Percentiles rank a stretch among this genome's conserved stretches.
Conservation (phyloP, 2,329 filamentous ascomycete genomes). For the Stenocarpella maydis region DNA sequence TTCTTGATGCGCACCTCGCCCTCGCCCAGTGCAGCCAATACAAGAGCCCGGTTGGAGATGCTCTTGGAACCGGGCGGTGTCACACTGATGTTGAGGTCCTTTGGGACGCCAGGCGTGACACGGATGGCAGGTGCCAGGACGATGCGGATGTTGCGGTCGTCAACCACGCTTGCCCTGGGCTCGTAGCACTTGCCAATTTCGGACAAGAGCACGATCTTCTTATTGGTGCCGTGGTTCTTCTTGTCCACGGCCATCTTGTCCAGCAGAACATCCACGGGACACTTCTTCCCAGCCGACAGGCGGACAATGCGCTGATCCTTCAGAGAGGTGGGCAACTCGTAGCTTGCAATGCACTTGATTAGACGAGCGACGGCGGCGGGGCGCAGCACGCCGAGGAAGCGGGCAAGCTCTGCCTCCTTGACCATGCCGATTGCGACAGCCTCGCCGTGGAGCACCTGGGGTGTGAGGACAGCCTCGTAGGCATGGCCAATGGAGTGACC, state of each 20-base stretch:
- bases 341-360: slow-evolving; percentile 93
- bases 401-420: slow-evolving; percentile 92
- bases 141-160: slow-evolving; percentile 82
- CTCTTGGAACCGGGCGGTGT: slow-evolving; percentile 96
- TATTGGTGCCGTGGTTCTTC: slow-evolving; percentile 95
- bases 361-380: slow-evolving; percentile 89
- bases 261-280: slow-evolving; percentile 84
- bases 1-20: slow-evolving; percentile 91
- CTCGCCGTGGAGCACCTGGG: slow-evolving; percentile 94
- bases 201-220: slow-evolving; percentile 93
- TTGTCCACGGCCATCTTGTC: slow-evolving; percentile 98
- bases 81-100: slow-evolving; percentile 73
- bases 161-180: slow-evolving; percentile 86
- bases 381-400: slow-evolving; percentile 84
- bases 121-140: slow-evolving; percentile 82
- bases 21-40: slow-evolving; percentile 89
- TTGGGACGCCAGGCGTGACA: slow-evolving; percentile 76
- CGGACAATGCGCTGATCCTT: slow-evolving; percentile 84
- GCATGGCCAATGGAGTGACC: slow-evolving; percentile 98
- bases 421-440: slow-evolving; percentile 98
- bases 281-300: slow-evolving; percentile 85
- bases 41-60: slow-evolving; percentile 92
- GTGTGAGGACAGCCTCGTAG: slow-evolving; percentile 93
- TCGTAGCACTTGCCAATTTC: slow-evolving; percentile 90
- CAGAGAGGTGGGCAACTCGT: slow-evolving; percentile 85